Evolutionary conservation across 805 yeast species (phyloP).

Genomic region (Hermanozyma aechmeae): DNA sequence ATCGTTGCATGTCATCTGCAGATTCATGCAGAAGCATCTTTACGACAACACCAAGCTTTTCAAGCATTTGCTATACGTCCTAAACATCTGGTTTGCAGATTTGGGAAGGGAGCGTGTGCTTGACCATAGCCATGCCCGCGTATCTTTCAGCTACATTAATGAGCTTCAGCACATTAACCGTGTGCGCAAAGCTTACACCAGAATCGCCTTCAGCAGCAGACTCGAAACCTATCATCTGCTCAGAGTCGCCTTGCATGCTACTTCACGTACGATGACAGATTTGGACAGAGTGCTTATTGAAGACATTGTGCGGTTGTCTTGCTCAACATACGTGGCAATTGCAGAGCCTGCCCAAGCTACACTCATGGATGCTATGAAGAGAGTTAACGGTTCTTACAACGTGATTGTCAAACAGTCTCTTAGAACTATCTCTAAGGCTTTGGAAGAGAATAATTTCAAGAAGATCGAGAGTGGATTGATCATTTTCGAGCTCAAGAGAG

Average conservation of each 20-base stretch:
- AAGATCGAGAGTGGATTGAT: conserved; percentile 56
- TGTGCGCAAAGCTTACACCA: conserved; percentile 60
- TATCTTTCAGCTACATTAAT: conserved; percentile 48
- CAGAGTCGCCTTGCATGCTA: conserved; percentile 61
- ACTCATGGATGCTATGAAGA: conserved; percentile 59
- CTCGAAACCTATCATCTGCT: conserved; percentile 67
- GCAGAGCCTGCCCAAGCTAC: conserved; percentile 61
- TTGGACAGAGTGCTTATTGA: conserved; percentile 53
- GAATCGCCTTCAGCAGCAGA: conserved; percentile 69
- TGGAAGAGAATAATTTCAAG: conserved; percentile 42
- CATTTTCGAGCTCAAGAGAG: conserved; percentile 46
- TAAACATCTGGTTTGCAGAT: conserved; percentile 73
- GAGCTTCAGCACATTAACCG: conserved; percentile 57
- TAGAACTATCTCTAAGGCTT: conserved; percentile 37
- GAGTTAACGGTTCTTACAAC: conserved; percentile 58
- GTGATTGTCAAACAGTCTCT: conserved; percentile 44
- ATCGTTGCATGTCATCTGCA: conserved; percentile 49
- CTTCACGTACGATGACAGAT: conserved; percentile 60
- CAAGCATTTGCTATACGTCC: conserved; percentile 51
- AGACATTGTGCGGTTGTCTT: conserved; percentile 55
- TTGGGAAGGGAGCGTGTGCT: conserved; percentile 65
- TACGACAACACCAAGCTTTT: conserved; percentile 59
- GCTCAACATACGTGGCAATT: conserved; percentile 65
- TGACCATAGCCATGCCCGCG: conserved; percentile 44
- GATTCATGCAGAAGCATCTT: conserved; percentile 36